Conservation (phyloP, 2,329 filamentous ascomycete genomes). For the Lizonia empirigonia region DNA sequence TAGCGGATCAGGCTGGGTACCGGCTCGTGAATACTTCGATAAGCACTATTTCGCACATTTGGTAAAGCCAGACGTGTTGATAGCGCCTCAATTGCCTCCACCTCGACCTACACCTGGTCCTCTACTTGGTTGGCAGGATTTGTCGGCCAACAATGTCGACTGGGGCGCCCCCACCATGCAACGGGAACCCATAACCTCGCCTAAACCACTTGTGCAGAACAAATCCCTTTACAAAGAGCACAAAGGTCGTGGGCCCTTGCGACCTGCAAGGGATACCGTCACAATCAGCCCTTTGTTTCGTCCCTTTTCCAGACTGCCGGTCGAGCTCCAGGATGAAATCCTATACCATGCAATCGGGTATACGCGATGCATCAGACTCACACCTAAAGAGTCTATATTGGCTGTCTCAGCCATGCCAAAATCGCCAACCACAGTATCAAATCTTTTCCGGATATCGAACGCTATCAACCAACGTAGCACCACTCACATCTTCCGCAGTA, state of each 20-base stretch:
- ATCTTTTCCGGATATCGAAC: slow-evolving; percentile 27
- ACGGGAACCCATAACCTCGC: too few relatives aligned
- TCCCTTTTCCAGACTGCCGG: slow-evolving; percentile 31
- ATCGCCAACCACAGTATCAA: slow-evolving; percentile 24
- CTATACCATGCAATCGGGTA: slow-evolving; percentile 29
- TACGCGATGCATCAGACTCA: slow-evolving; percentile 11
- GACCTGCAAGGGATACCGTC: slow-evolving; percentile 23
- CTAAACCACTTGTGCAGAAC: too few relatives aligned
- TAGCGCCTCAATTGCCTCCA: neutral
- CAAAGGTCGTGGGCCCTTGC: slow-evolving; percentile 12
- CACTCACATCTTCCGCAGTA: slow-evolving; percentile 34
- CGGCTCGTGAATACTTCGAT: slow-evolving; percentile 37
- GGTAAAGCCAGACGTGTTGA: slow-evolving; percentile 3
- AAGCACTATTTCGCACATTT: slow-evolving; percentile 31
- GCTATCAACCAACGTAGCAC: slow-evolving; percentile 24
- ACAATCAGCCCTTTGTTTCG: slow-evolving; percentile 38
- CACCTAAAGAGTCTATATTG: neutral
- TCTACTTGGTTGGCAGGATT: neutral
- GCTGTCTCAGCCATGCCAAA: neutral
- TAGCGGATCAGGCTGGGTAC: slow-evolving; percentile 39
- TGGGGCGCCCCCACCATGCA: neutral
- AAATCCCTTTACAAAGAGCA: too few relatives aligned
- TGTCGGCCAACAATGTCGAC: neutral
- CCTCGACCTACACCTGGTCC: too few relatives aligned
- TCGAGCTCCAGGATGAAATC: slow-evolving; percentile 40